Conservation (phyloP, 202 grass and related monocot species). For the Carex arenaria region DNA sequence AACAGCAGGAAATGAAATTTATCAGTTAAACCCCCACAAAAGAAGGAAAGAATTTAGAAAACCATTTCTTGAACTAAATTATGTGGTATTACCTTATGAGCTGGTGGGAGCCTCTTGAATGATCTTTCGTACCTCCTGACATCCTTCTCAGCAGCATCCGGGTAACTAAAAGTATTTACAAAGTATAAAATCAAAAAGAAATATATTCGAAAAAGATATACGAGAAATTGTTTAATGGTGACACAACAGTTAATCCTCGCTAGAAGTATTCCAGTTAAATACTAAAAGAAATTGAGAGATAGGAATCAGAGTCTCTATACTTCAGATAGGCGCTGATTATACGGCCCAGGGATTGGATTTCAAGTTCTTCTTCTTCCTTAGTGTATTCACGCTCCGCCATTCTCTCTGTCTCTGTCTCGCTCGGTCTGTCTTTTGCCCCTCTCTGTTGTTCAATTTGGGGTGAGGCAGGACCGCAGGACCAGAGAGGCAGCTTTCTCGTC, state of each 20-base stretch:
- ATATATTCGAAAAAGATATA: not conserved
- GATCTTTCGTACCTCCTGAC: constrained; percentile 74
- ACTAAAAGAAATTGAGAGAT: not conserved
- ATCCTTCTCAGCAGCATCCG: constrained; percentile 78
- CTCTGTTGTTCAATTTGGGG: not conserved
- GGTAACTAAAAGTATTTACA: constrained; percentile 56
- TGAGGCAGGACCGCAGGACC: not conserved
- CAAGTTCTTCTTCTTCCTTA: constrained; percentile 78
- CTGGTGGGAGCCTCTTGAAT: constrained; percentile 73
- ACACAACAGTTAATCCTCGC: not conserved
- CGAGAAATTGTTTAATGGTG: not conserved
- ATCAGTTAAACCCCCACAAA: not conserved
- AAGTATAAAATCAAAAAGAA: constrained; percentile 16
- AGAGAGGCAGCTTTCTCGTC: not conserved
- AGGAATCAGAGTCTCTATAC: constrained; percentile 30
- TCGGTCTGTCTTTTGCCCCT: not conserved
- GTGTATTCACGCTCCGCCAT: constrained; percentile 75
- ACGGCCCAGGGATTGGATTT: constrained; percentile 86
- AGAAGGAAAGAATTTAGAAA: not conserved
- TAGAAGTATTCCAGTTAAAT: not conserved
- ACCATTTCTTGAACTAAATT: not conserved
- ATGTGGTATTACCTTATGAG: constrained; percentile 53
- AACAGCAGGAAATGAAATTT: constrained; percentile 13
- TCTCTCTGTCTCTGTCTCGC: not conserved
- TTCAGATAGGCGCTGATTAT: constrained; percentile 89